These are phyloP conservation scores for Solanum corneliomulleri DNA, from an alignment of 257 asterid genomes.

Conservation along the genomic window DNA sequence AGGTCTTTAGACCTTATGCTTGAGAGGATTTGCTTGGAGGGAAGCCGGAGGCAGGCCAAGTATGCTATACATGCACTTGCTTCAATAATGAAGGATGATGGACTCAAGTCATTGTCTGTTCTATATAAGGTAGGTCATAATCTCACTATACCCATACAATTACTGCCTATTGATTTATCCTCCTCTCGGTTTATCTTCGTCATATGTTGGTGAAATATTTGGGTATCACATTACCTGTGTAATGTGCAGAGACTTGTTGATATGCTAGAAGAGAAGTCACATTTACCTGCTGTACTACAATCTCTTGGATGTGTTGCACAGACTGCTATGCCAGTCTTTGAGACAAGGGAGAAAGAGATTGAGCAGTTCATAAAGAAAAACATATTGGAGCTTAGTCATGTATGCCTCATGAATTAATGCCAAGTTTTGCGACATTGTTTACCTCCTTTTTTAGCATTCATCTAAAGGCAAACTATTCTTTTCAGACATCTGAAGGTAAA, in stretches of 20 bases:
- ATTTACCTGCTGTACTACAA: constrained; percentile 92
- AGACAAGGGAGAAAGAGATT: constrained; percentile 87
- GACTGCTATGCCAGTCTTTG: constrained; percentile 97
- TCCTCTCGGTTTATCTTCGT: not conserved
- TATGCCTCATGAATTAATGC: constrained; percentile 23
- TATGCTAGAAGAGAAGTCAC: constrained; percentile 84
- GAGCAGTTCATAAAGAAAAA: constrained; percentile 67
- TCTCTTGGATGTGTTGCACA: constrained; percentile 98
- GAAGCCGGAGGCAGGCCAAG: constrained; percentile 97
- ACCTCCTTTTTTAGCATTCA: constrained; percentile 1
- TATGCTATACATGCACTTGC: constrained; percentile 98
- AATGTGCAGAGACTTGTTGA: constrained; percentile 80
- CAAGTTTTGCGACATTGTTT: not conserved
- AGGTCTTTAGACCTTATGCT: constrained; percentile 94
- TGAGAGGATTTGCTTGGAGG: constrained; percentile 97
- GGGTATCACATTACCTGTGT: not conserved
- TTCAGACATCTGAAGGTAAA: constrained; percentile 53
- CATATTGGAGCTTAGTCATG: constrained; percentile 63
- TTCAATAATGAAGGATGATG: constrained; percentile 96
- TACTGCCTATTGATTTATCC: not conserved
- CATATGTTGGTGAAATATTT: not conserved
- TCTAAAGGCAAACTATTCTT: not conserved
- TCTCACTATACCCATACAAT: not conserved
- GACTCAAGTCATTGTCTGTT: constrained; percentile 97
- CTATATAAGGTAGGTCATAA: constrained; percentile 68